Evolutionary conservation across 441 rosid species (phyloP).

Genomic region (Syzygium malaccense): DNA sequence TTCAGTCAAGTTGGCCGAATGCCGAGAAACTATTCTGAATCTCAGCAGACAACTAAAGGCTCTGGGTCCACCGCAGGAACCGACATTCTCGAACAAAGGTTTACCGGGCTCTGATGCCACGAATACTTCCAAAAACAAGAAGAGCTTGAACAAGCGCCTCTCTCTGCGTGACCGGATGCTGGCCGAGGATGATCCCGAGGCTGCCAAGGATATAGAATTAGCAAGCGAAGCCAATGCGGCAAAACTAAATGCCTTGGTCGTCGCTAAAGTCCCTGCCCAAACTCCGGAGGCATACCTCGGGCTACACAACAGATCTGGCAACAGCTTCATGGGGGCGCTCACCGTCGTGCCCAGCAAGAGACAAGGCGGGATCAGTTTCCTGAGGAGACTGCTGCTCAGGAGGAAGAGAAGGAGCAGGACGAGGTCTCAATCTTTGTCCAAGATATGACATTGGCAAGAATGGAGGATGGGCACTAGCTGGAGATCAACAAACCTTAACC

Average conservation of each 20-base stretch:
- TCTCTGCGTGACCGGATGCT: constrained; percentile 61
- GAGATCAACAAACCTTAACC: neutral
- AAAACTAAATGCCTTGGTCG: constrained; percentile 14
- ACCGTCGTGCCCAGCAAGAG: constrained; percentile 47
- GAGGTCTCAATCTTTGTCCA: constrained; percentile 27
- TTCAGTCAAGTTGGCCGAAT: constrained; percentile 87
- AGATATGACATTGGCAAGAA: neutral
- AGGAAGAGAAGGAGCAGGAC: constrained; percentile 54
- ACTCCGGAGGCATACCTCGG: constrained; percentile 24
- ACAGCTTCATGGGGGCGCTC: constrained; percentile 19
- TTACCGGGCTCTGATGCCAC: constrained; percentile 22
- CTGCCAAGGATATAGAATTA: constrained; percentile 20
- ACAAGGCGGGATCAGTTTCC: constrained; percentile 40
- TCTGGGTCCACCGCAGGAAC: constrained; percentile 58
- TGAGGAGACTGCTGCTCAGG: constrained; percentile 61
- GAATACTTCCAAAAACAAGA: constrained; percentile 18
- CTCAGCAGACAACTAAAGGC: constrained; percentile 84
- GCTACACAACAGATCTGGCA: constrained; percentile 17
- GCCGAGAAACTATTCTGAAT: constrained; percentile 83
- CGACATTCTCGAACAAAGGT: constrained; percentile 44
- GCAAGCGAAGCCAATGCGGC: constrained; percentile 17
- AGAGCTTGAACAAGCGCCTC: constrained; percentile 30
- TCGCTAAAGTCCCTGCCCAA: constrained; percentile 4
- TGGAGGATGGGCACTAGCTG: neutral
- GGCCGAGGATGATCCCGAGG: constrained; percentile 44